Base-by-base conservation (phyloP, 495 filamentous ascomycete genomes). In the Copromyces sp. region DNA sequence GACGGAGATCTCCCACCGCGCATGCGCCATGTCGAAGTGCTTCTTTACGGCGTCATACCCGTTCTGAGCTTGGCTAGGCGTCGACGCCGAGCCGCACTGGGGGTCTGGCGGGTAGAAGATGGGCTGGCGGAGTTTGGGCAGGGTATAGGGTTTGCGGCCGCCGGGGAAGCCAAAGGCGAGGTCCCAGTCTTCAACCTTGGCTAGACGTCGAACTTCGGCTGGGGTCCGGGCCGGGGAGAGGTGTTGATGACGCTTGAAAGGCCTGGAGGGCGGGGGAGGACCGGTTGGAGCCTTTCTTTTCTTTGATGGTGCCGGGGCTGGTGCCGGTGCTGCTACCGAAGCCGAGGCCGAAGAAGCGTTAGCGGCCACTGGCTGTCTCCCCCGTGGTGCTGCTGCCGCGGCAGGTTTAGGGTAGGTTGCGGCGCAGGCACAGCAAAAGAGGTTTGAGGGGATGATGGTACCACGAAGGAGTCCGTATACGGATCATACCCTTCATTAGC, bases 1-100 rank as follows among this genome's bases (percentile, higher is more conserved):
- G 0, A 59, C 24, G 4, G 12, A 7, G 0, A 61, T 0, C 12
- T 61, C 53, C 53, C 53, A 61, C 2, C 1, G 0, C 0, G 12
- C 24, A 4, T 61, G 47, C 24, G 24, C 24, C 24, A 61, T 3
- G 5, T 61, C 47, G 0, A 32, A 32, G 12, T 61, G 24, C 12
- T 32, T 61, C 20, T 61, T 61, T 0, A 61, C 53, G 24, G 53
- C 53, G 12, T 32, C 12, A 11, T 61, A 32, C 12, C 24, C 53
- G 53, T 61, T 61, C 8, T 2, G 3, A 0, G 20, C 47, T 2
- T 11, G 8, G 20, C 45, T 24, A 9, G 20, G 45, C 5, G 8
- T 45, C 17, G 3, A 8, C 24, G 24, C 24, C 24, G 24, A 24
- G 24, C 17, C 14, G 7, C 42, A 20, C 7, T n/a, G 17, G 1